Conservation (phyloP, 2,329 filamentous ascomycete species). For the Trichophyton schoenleinii region DNA sequence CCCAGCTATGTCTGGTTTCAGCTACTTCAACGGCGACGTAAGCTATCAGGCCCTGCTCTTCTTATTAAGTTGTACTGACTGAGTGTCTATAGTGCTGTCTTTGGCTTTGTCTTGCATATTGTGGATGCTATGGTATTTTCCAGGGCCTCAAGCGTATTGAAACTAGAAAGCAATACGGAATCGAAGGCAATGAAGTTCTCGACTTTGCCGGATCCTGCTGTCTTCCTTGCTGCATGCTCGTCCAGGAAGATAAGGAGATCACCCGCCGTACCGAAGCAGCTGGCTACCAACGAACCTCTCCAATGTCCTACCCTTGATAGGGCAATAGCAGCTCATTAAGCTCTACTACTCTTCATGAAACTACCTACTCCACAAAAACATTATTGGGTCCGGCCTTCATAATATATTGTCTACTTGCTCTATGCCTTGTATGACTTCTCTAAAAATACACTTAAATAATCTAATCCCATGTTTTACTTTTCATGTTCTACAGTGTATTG, state of each 20-base stretch:
- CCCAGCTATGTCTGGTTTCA: not conserved
- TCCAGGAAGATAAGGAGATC: slow-evolving; percentile 48
- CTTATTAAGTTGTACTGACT: not conserved
- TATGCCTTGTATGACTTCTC: too few relatives aligned
- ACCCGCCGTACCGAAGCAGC: slow-evolving; percentile 14
- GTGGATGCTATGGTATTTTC: slow-evolving; percentile 28
- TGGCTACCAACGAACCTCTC: slow-evolving; percentile 17
- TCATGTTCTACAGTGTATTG: too few relatives aligned
- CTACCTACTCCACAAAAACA: not conserved
- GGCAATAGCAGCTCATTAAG: not conserved
- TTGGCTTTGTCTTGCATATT: slow-evolving; percentile 21
- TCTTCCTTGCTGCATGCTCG: slow-evolving; percentile 45
- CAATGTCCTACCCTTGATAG: not conserved
- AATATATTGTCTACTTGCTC: not conserved
- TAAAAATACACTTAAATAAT: too few relatives aligned
- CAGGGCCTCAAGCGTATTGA: slow-evolving; percentile 43
- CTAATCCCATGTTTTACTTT: too few relatives aligned
- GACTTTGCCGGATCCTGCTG: slow-evolving; percentile 45
- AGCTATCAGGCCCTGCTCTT: not conserved
- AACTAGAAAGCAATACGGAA: slow-evolving; percentile 43
- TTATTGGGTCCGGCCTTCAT: not conserved
- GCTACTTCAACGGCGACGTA: not conserved
- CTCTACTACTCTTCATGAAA: not conserved
- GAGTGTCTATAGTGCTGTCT: slow-evolving; percentile 22
- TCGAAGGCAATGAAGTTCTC: slow-evolving; percentile 36